These are phyloP conservation scores for Scheffersomyces parashehatae DNA, from an alignment of 1,139 yeast genomes.

Conservation along the genomic window DNA sequence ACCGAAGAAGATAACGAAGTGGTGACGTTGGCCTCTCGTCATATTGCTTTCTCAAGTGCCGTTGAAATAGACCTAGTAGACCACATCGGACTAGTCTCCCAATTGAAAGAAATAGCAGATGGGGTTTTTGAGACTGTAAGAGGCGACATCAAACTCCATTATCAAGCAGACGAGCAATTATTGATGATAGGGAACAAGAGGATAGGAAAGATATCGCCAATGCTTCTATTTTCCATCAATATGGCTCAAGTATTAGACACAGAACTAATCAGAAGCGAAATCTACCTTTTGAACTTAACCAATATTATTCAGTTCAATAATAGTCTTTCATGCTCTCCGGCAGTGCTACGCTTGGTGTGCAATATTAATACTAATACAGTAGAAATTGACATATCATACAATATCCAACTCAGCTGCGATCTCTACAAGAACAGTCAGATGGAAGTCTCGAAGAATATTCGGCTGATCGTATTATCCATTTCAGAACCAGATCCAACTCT, in stretches of 20 bases:
- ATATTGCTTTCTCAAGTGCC: no score
- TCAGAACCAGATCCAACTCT: neutral
- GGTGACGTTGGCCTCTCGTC: neutral
- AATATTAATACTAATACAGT: constrained; percentile 4
- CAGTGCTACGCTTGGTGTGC: constrained; percentile 7
- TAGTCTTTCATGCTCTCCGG: constrained; percentile 7
- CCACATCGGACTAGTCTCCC: neutral
- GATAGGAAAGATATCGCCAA: constrained; percentile 4
- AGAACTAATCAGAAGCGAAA: constrained; percentile 5
- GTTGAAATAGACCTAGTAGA: no score
- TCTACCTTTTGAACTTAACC: constrained; percentile 10
- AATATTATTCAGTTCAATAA: constrained; percentile 10
- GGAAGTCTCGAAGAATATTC: constrained; percentile 8
- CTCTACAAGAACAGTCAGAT: constrained; percentile 11
- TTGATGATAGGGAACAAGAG: constrained; percentile 11
- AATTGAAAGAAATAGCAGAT: constrained; percentile 1
- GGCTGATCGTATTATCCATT: neutral
- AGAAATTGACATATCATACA: constrained; percentile 7
- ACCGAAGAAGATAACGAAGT: neutral
- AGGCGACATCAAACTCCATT: constrained; percentile 11
- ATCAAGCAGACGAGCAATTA: constrained; percentile 1
- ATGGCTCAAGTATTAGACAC: neutral
- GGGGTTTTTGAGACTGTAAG: constrained; percentile 4
- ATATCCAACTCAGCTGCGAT: constrained; percentile 8
- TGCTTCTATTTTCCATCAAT: constrained; percentile 6